phyloP scores from a whole-genome alignment of 2,329 filamentous ascomycete genomes.

The Fusarium clavum region DNA sequence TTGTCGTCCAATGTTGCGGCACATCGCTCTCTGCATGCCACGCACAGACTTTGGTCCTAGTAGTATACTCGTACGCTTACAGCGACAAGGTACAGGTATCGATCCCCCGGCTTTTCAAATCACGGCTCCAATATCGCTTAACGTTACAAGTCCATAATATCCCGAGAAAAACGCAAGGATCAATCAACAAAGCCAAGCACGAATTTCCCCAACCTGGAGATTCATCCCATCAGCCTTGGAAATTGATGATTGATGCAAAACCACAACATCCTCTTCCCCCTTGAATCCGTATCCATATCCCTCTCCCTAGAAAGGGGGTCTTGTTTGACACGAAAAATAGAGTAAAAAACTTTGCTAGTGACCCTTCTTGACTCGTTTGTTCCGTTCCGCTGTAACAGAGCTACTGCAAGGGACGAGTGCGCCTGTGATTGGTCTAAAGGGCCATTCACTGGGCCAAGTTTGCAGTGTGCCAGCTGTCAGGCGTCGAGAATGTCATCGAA shows the following conservation, averaged over 20 bases:
- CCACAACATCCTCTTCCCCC: background rate
- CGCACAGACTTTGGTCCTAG: slow-evolving; percentile 19
- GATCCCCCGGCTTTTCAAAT: slow-evolving; percentile 22
- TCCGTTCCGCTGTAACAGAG: slow-evolving; percentile 18
- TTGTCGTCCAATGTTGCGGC: slow-evolving; percentile 11
- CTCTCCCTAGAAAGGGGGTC: slow-evolving; percentile 5
- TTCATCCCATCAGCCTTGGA: slow-evolving; percentile 11
- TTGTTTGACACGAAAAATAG: slow-evolving; percentile 11
- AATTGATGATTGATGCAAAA: slow-evolving; percentile 19
- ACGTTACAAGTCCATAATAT: slow-evolving; percentile 29
- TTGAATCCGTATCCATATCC: too few species aligned
- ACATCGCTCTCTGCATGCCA: background rate
- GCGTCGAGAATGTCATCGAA: slow-evolving; percentile 24
- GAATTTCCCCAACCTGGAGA: background rate
- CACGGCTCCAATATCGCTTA: slow-evolving; percentile 36
- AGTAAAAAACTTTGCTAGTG: background rate
- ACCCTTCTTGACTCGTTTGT: slow-evolving; percentile 26
- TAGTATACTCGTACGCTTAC: background rate
- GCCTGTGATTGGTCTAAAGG: slow-evolving; percentile 9
- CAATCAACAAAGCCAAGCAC: background rate
- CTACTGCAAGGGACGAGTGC: slow-evolving; percentile 29
- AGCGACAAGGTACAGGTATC: background rate
- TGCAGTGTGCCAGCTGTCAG: slow-evolving; percentile 20
- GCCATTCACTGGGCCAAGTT: slow-evolving; percentile 3
- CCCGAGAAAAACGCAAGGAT: slow-evolving; percentile 18